Percentiles rank a stretch among this genome's conserved stretches.
Conservation (phyloP, 2,329 filamentous ascomycete genomes). For the Pseudocercospora fuligena region DNA sequence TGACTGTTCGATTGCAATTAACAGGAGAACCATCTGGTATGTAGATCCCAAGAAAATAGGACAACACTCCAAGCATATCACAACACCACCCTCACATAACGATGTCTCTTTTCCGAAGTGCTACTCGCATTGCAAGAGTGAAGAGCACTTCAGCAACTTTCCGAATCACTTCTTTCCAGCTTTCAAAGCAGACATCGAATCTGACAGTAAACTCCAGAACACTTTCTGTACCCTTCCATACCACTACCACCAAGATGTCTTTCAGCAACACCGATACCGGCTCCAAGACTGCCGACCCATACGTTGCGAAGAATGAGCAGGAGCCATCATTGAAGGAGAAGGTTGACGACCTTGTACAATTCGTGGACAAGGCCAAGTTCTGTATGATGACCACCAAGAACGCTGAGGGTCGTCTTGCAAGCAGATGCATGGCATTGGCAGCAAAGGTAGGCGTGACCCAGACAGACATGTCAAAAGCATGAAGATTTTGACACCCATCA, state of each 20-base stretch:
- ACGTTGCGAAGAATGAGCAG: slow-evolving; percentile 76
- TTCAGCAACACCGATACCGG: slow-evolving; percentile 67
- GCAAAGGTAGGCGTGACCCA: slow-evolving; percentile 62
- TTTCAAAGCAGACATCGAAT: background rate
- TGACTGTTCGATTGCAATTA: slow-evolving; percentile 9
- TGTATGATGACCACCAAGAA: slow-evolving; percentile 86
- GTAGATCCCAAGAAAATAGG: background rate
- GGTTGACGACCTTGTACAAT: slow-evolving; percentile 72
- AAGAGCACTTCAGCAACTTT: background rate
- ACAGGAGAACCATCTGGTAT: background rate
- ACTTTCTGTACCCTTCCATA: slow-evolving; percentile 4
- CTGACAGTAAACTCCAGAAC: slow-evolving; percentile 3
- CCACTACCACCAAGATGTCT: slow-evolving; percentile 41
- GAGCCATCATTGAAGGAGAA: slow-evolving; percentile 75
- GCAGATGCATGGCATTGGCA: slow-evolving; percentile 84
- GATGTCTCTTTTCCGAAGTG: background rate
- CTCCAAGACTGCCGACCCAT: slow-evolving; percentile 73
- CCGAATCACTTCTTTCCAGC: background rate
- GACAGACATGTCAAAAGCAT: background rate
- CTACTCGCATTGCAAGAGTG: background rate
- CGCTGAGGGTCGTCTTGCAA: slow-evolving; percentile 69
- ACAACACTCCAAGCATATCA: background rate
- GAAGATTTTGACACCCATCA: slow-evolving; percentile 22
- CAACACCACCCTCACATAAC: background rate
- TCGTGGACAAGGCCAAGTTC: slow-evolving; percentile 76